Evolutionary conservation across 1,284 basidiomycete species (phyloP), one percentile per base, ranked within the genome.

Genomic region (Gymnopus androsaceus): DNA sequence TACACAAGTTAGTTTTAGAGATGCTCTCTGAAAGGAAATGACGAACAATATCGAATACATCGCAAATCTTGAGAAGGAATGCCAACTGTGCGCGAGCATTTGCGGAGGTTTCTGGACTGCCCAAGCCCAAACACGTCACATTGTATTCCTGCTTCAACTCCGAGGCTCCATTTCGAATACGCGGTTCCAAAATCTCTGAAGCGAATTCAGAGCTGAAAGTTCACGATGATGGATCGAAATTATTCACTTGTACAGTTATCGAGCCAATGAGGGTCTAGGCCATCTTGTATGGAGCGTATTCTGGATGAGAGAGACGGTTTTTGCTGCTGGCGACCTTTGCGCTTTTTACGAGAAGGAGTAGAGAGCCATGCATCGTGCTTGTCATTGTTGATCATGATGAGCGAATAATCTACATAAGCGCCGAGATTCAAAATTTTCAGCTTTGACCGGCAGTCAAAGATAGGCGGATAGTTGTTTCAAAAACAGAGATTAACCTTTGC

Each of bases 81-180:
- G 78, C 85, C 30, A 90, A 80, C 61, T 90, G 88, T 27, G 79
- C 80, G 55, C 85, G 80, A 40, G 88, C 78, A 58, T 82, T 81
- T 51, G 73, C 72, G 51, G 85, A 88, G 46, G 72, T 66, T 7
- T 75, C 72, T 11, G 88, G 88, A 67, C 84, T 87, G 55, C 88
- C 88, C 34, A 90, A 73, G 19, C 88, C 88, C 15, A 90, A 78
- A 68, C 88, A 90, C 47, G 90, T 44, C 25, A 59, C 48, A 9
- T 7, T 33, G 33, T 48, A 34, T 36, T 17, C 7, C 25, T 12
- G 23, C 12, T 36, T 25, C 9, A 17, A 3, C 46, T 28, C 19
- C 9, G 12, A 14, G 0, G 21, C 19, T 4, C 12, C 9, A 19
- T 19, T 3, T 21, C 46, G 2, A 14, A 52, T 14, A 30, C 28